Evolutionary conservation across 768 basidiomycete genomes (phyloP).

Genomic region (Amanita brunnescens): DNA sequence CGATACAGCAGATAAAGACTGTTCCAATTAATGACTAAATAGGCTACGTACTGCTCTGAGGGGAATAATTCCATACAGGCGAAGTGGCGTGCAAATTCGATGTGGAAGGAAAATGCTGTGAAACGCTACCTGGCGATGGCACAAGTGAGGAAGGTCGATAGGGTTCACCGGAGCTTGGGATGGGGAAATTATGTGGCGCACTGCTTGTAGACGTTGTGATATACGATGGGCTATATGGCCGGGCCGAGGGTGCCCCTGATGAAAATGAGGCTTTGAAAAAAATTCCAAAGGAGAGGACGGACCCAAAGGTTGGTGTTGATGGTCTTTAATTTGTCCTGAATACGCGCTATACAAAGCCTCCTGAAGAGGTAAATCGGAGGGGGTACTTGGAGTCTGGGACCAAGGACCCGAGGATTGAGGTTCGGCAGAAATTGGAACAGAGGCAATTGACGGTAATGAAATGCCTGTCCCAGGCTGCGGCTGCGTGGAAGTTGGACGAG

Average conservation of each 20-base stretch:
- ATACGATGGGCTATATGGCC: conserved; percentile 1
- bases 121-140: neutral
- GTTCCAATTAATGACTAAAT: neutral
- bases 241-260: neutral
- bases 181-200: conserved; percentile 4
- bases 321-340: conserved; percentile 12
- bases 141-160: neutral
- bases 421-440: neutral
- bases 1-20: neutral
- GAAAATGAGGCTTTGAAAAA: conserved; percentile 8
- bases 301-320: conserved; percentile 23
- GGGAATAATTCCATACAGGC: neutral
- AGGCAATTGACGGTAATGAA: conserved; percentile 6
- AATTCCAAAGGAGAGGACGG: conserved; percentile 14
- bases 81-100: neutral
- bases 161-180: neutral
- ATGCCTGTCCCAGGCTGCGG: neutral
- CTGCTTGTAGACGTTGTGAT: neutral
- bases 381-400: conserved; percentile 32
- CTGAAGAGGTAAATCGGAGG: conserved; percentile 26
- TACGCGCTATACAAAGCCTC: conserved; percentile 12
- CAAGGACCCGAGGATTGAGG: conserved; percentile 12
- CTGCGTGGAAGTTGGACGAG: conserved; percentile 3
- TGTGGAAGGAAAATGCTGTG: neutral
- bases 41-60: neutral